Percentiles rank a stretch among this genome's conserved stretches.
Evolutionary conservation across 768 basidiomycete species (phyloP).

Genomic region (Leccinum longicurvipes): DNA sequence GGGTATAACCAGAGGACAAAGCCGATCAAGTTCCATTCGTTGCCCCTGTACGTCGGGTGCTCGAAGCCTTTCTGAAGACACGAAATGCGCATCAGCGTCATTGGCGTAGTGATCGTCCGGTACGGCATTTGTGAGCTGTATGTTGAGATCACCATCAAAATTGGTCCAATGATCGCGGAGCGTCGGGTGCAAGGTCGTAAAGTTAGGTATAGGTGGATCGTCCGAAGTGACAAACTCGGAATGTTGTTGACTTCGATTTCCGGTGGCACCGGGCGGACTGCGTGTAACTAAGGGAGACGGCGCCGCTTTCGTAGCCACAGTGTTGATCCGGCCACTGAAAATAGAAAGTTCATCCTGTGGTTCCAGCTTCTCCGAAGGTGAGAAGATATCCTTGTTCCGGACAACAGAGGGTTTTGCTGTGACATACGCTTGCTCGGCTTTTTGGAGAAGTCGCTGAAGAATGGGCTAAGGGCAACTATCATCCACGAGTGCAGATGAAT

Average conservation of each 20-base stretch:
- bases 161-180: conserved; percentile 51
- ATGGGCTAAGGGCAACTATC: conserved; percentile 49
- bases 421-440: conserved; percentile 54
- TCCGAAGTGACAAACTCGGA: conserved; percentile 30
- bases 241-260: conserved; percentile 29
- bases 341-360: conserved; percentile 70
- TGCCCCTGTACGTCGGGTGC: conserved; percentile 6
- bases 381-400: conserved; percentile 56
- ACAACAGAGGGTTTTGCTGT: conserved; percentile 44
- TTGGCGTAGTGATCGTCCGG: conserved; percentile 25
- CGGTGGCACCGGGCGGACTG: conserved; percentile 13
- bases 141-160: conserved; percentile 54
- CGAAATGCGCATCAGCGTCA: conserved; percentile 20
- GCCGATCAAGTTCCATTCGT: conserved; percentile 20
- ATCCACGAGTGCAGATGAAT: conserved; percentile 1
- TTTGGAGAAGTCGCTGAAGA: conserved; percentile 54
- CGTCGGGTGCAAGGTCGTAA: conserved; percentile 52
- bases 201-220: conserved; percentile 18
- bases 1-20: conserved; percentile 24
- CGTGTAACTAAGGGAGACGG: conserved; percentile 17
- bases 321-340: conserved; percentile 73
- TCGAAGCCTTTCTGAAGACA: conserved; percentile 1
- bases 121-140: conserved; percentile 42
- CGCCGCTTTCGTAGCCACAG: conserved; percentile 47
- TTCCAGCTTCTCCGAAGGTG: conserved; percentile 41